Base-by-base conservation (phyloP, 768 basidiomycete genomes). In the Nevesoporus exiguus region DNA sequence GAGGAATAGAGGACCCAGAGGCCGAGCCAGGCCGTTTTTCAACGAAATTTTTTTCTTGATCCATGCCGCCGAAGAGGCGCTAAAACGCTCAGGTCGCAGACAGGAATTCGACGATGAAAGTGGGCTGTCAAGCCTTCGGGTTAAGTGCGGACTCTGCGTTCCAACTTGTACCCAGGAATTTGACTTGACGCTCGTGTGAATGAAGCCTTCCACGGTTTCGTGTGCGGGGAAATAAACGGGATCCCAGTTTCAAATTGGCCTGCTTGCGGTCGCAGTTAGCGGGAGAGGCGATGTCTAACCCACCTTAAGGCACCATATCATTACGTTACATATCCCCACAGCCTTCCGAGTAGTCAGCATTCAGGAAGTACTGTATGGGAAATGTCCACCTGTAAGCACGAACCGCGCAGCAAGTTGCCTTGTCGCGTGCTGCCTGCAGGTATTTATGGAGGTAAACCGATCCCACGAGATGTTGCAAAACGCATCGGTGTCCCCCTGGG, bases 11-110 rank as follows among this genome's bases (percentile, higher is more conserved):
- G 5, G 24, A 37, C 14, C 1, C 30, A 24, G 56, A 10, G 30
- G 31, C 21, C 11, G 31, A 34, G 25, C 7, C 19, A 17, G 53
- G 45, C 30, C 7, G 17, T 17, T 55, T 49, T 7, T 25, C 61
- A 7, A 45, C 7, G 10, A 47, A 45, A 8, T 15, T 9, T n/a
- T 60, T 65, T 36, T 66, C 65, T 34, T 58, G 58, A 9, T 68
- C 63, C 66, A 66, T 61, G 5, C 19, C 17, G 0, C 30, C 4
- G 31, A 30, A 19, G 29, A 41, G 25, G 43, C 14, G 6, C 15
- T 15, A 10, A 30, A 37, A 29, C 4, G 45, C 40, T n/a, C 30
- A 2, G 22, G n/a, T 7, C 24, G 13, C n/a, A 17, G 31, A 41
- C 31, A 50, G n/a, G 47, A 41, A 36, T 44, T 45, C 10, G 15